Evolutionary conservation across 169 alveolate genomes (phyloP).

Genomic region (Plasmodium gonderi): DNA sequence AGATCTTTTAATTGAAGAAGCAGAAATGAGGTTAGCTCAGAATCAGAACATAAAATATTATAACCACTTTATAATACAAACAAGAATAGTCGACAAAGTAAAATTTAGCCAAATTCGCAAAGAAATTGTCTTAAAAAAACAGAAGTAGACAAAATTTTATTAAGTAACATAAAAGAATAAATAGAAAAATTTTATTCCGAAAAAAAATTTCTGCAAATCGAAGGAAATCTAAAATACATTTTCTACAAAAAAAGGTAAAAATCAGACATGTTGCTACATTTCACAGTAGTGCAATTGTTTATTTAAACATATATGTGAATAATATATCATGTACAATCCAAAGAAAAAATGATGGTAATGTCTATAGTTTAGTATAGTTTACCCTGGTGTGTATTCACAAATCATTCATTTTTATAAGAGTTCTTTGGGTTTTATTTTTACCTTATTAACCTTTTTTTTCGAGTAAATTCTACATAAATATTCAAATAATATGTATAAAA

Average conservation of each 20-base stretch:
- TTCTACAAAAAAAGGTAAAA: neutral
- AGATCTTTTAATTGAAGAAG: neutral
- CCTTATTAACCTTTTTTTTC: neutral
- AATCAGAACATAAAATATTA: neutral
- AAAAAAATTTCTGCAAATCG: neutral
- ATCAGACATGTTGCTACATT: neutral
- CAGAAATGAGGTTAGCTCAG: neutral
- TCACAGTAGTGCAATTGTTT: neutral
- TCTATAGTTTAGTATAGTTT: neutral
- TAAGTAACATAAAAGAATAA: neutral
- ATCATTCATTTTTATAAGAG: neutral
- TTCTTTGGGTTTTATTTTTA: neutral
- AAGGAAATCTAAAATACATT: neutral
- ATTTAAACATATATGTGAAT: neutral
- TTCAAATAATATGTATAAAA: neutral
- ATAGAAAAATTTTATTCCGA: neutral
- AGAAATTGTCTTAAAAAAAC: neutral
- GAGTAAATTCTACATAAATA: neutral
- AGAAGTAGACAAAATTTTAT: neutral
- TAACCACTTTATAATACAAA: neutral
- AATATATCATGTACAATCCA: neutral
- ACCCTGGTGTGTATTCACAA: neutral
- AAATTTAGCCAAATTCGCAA: neutral
- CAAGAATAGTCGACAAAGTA: neutral
- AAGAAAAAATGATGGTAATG: neutral